These are phyloP conservation scores for Backusella macrospora DNA, from an alignment of 192 early-diverging fungal species.

Conservation along the genomic window DNA sequence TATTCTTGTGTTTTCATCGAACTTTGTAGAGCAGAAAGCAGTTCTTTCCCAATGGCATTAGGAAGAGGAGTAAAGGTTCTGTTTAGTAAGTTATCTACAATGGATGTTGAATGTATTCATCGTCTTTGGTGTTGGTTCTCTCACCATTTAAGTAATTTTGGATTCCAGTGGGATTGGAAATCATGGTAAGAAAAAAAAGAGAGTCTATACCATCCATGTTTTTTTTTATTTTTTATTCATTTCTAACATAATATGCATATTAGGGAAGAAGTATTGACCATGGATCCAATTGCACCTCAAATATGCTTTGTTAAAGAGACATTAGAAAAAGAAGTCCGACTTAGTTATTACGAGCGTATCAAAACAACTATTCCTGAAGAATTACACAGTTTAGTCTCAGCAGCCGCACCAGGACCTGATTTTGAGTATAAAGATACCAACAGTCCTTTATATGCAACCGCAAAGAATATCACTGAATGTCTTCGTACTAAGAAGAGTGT, in stretches of 20 bases:
- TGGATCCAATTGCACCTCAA: conserved; percentile 57
- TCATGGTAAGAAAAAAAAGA: conserved; percentile 62
- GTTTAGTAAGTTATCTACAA: conserved; percentile 65
- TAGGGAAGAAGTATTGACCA: conserved; percentile 57
- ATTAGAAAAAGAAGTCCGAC: conserved; percentile 80
- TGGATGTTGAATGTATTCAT: conserved; percentile 87
- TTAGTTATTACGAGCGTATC: conserved; percentile 91
- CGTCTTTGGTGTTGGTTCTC: conserved; percentile 89
- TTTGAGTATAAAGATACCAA: conserved; percentile 69
- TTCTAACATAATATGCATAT: neutral
- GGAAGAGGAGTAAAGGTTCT: conserved; percentile 66
- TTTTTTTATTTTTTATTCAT: conserved; percentile 8
- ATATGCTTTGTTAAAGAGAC: conserved; percentile 85
- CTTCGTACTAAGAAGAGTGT: conserved; percentile 50
- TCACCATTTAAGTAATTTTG: conserved; percentile 93
- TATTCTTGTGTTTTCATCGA: conserved; percentile 76
- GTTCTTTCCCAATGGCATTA: conserved; percentile 64
- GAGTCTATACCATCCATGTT: neutral
- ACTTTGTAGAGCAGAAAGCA: conserved; percentile 64
- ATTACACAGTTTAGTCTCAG: conserved; percentile 61
- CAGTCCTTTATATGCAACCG: conserved; percentile 46
- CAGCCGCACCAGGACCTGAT: conserved; percentile 65
- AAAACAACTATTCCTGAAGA: conserved; percentile 73
- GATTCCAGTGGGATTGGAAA: conserved; percentile 86
- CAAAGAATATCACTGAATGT: conserved; percentile 45